phyloP scores from a whole-genome alignment of 106 monocot species.

The Alisma plantagoaquatica region DNA sequence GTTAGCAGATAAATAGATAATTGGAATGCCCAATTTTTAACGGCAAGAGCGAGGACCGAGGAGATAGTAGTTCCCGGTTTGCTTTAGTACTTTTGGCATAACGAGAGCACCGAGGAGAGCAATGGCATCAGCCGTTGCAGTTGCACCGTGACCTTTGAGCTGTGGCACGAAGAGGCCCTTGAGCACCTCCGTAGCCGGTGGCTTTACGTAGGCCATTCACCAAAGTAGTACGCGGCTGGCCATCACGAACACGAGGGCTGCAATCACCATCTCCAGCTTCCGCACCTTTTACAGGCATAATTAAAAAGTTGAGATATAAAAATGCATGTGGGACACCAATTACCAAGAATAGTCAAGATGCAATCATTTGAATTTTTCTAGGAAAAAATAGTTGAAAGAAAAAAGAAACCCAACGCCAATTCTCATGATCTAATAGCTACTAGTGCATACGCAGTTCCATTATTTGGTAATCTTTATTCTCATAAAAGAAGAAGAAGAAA shows the following conservation, averaged over 20 bases:
- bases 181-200: conserved; percentile 22
- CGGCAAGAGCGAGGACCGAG: background rate
- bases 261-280: conserved; percentile 40
- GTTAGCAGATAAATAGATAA: too few species aligned
- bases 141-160: conserved; percentile 16
- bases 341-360: background rate
- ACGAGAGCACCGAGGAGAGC: conserved; percentile 46
- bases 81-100: conserved; percentile 36
- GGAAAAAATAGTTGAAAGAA: too few species aligned
- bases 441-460: too few species aligned
- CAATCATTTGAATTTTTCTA: too few species aligned
- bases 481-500: too few species aligned
- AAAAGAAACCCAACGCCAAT: too few species aligned
- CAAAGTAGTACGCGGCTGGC: conserved; percentile 46
- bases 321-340: too few species aligned
- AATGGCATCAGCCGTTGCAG: conserved; percentile 31
- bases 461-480: too few species aligned
- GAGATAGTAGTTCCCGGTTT: background rate
- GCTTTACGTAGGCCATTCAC: conserved; percentile 33
- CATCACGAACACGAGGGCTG: conserved; percentile 31
- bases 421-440: too few species aligned
- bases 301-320: background rate
- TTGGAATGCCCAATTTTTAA: too few species aligned
- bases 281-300: conserved; percentile 18
- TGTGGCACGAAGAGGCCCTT: conserved; percentile 41